These are phyloP conservation scores for Cyamopsis tetragonoloba DNA, from an alignment of 306 rosid species.

Conservation along the genomic window DNA sequence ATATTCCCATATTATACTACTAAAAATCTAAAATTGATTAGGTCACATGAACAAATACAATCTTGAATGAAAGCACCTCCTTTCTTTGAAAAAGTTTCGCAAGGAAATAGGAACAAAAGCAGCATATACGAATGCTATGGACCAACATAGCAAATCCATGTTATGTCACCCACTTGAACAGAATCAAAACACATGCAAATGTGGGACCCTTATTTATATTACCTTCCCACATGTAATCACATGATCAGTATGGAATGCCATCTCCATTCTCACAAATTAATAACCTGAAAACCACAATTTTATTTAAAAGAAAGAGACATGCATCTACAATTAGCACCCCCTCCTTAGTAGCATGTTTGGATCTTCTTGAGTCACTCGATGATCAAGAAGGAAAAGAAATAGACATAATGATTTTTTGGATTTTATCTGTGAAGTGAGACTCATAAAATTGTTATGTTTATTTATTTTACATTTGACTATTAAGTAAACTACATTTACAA, in stretches of 20 bases:
- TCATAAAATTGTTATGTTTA: too few relatives aligned
- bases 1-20: neutral
- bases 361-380: too few relatives aligned
- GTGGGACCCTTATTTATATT: constrained; percentile 37
- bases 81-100: constrained; percentile 18
- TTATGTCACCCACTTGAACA: constrained; percentile 45
- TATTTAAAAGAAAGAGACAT: constrained; percentile 12
- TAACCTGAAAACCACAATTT: constrained; percentile 24
- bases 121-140: constrained; percentile 45
- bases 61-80: constrained; percentile 26
- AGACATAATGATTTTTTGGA: too few relatives aligned
- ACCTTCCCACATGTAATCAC: constrained; percentile 71
- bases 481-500: too few relatives aligned
- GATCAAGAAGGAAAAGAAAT: too few relatives aligned
- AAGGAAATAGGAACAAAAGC: constrained; percentile 34
- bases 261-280: constrained; percentile 40
- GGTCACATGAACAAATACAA: constrained; percentile 37
- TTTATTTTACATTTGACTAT: too few relatives aligned
- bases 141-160: constrained; percentile 69
- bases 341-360: too few relatives aligned
- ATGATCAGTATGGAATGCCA: constrained; percentile 64
- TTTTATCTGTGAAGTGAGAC: too few relatives aligned
- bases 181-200: constrained; percentile 75
- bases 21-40: constrained; percentile 12
- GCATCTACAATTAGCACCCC: constrained; percentile 21